Evolutionary conservation across 305 asterid species (phyloP), one percentile per base, ranked within the genome.

Genomic region (Fraxinus floribunda): DNA sequence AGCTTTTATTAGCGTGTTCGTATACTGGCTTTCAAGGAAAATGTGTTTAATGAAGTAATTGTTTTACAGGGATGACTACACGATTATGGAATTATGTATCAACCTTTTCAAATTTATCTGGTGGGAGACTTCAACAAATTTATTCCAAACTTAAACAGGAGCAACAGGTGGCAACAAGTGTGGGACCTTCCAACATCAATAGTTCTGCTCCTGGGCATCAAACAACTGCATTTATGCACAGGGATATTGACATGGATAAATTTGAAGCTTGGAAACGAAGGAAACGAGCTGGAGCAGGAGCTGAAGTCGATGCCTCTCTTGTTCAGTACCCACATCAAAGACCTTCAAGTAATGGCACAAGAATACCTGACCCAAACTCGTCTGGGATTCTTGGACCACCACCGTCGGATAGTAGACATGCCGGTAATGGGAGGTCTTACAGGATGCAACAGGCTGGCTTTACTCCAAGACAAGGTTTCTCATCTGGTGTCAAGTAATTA

Each of bases 201-300:
- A 97, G 94, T 78, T 83, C 91, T 79, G 86, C 85, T 79, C 66
- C 85, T 32, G 94, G 89, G 85, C 90, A 87, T 82, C 93, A 88
- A 79, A 39, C 86, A 16, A 83, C 93, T 30, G 85, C 90, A 32
- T 85, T 91, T 66, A 64, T 87, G 78, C 90, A 93, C 64, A 91
- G 94, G 86, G 98, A 97, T 88, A 86, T 92, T 72, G 99, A 95
- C 77, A 89, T 93, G 60, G 98, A 84, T 76, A 97, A 89, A 86
- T 95, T 94, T 78, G 99, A 97, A 91, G 98, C 98, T 66, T 97
- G 99, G 99, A 97, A 93, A 85, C 89, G 98, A 73, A 89, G 94
- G 87, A 97, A 93, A 91, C 90, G 97, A 87, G 96, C 98, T 32
- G 70, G 98, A 92, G 79, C 72, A 2, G 76, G 41, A 13, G 36